phyloP scores from a whole-genome alignment of 2,329 filamentous ascomycete genomes.

The Fusarium guadeloupense region DNA sequence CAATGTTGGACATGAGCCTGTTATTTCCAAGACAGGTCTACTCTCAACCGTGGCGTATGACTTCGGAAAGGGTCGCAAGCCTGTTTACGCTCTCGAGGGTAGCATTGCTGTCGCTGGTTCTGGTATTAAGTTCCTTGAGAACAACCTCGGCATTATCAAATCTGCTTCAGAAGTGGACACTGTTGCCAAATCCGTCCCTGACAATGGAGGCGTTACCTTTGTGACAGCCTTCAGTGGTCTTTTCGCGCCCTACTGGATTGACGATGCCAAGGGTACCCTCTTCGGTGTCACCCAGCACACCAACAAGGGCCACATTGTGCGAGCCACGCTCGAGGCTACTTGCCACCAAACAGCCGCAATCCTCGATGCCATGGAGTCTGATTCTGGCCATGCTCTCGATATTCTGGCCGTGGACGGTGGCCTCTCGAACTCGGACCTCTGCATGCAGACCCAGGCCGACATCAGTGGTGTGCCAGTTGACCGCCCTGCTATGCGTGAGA shows the following conservation, averaged over 20 bases:
- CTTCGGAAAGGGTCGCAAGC: constrained; percentile 67
- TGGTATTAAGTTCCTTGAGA: constrained; percentile 77
- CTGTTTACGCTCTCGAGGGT: constrained; percentile 84
- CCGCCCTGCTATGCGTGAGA: constrained; percentile 88
- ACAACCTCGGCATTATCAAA: constrained; percentile 70
- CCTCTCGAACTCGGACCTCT: constrained; percentile 87
- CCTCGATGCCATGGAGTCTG: constrained; percentile 88
- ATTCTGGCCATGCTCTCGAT: constrained; percentile 78
- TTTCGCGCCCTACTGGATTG: constrained; percentile 95
- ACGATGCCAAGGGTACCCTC: constrained; percentile 88
- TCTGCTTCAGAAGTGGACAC: constrained; percentile 60
- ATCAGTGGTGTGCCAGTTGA: constrained; percentile 84
- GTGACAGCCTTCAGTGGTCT: constrained; percentile 92
- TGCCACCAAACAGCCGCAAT: constrained; percentile 95
- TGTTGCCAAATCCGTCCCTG: constrained; percentile 63
- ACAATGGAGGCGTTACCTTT: constrained; percentile 86
- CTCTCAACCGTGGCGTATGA: constrained; percentile 90
- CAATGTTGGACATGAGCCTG: constrained; percentile 85
- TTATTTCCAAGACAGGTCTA: constrained; percentile 84
- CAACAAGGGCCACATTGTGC: constrained; percentile 83
- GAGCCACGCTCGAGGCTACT: constrained; percentile 88
- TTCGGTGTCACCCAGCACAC: constrained; percentile 90
- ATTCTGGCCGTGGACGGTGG: constrained; percentile 87
- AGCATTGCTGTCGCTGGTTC: constrained; percentile 85
- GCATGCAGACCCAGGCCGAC: constrained; percentile 92